Percentiles rank a stretch among this genome's conserved stretches.
Evolutionary conservation across 257 asterid genomes (phyloP).

Genomic region (Solanum medicagineum): DNA sequence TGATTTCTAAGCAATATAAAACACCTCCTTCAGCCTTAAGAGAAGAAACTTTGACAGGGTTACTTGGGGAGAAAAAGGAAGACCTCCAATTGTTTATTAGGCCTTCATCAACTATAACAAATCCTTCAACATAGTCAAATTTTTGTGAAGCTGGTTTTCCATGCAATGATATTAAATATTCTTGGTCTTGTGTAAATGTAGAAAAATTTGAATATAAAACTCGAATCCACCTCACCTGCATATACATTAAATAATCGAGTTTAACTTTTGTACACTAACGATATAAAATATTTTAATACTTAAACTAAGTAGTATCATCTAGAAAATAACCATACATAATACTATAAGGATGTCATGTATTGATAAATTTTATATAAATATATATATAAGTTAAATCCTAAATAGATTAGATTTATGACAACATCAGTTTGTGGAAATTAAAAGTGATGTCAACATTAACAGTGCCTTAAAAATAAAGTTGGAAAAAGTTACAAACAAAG

Average conservation of each 20-base stretch:
- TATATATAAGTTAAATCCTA: too few relatives aligned
- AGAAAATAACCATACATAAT: too few relatives aligned
- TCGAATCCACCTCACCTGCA: constrained; percentile 77
- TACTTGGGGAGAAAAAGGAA: constrained; percentile 58
- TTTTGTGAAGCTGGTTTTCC: constrained; percentile 22
- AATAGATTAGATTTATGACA: not conserved
- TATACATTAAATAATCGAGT: not conserved
- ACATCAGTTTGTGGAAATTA: not conserved
- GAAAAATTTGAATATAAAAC: constrained; percentile 57
- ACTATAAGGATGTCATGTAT: not conserved
- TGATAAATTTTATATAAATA: not conserved
- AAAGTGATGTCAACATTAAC: constrained; percentile 8
- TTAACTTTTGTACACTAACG: not conserved
- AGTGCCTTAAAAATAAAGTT: constrained; percentile 14
- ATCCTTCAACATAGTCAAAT: constrained; percentile 76
- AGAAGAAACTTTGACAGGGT: constrained; percentile 59
- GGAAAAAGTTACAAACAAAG: constrained; percentile 3
- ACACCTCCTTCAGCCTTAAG: constrained; percentile 43
- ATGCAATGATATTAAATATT: constrained; percentile 48
- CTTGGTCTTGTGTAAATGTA: constrained; percentile 62
- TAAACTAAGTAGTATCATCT: too few relatives aligned
- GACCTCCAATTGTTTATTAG: constrained; percentile 79
- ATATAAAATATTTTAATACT: not conserved
- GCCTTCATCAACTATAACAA: constrained; percentile 64
- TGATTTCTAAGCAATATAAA: constrained; percentile 58